A percentile compares a stretch with the other conserved stretches of the same genome.
Evolutionary conservation across 495 filamentous ascomycete genomes (phyloP).

Genomic region (Letharia columbiana): DNA sequence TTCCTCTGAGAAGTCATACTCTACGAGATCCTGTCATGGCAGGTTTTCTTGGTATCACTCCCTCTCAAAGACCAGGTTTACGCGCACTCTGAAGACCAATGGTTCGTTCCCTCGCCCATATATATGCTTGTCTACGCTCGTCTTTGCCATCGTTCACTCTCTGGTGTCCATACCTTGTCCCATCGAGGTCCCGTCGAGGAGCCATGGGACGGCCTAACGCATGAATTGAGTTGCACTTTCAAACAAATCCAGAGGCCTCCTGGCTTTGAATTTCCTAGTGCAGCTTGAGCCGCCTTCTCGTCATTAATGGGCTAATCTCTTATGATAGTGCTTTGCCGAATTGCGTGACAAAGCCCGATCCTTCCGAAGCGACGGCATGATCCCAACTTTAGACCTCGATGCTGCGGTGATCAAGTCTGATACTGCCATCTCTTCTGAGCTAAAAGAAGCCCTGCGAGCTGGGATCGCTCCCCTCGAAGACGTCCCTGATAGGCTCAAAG

Average conservation of each 20-base stretch:
- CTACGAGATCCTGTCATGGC: background rate
- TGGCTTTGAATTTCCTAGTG: background rate
- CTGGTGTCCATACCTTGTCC: background rate
- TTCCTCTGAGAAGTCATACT: background rate
- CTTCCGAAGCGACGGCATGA: constrained; percentile 28
- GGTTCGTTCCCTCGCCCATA: background rate
- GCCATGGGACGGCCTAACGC: background rate
- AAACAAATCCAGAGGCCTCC: background rate
- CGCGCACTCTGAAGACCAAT: background rate
- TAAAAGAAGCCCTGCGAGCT: constrained; percentile 26
- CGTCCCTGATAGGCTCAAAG: constrained; percentile 39
- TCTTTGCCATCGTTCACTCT: background rate
- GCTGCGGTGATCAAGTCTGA: constrained; percentile 35
- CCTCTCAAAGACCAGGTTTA: background rate
- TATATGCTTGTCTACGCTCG: background rate
- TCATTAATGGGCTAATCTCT: background rate
- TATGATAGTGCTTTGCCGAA: constrained; percentile 39
- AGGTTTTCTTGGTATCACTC: background rate
- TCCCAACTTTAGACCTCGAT: constrained; percentile 29
- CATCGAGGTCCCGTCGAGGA: background rate
- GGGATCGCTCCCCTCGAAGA: constrained; percentile 35
- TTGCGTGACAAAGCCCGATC: constrained; percentile 38
- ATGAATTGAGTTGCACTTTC: background rate
- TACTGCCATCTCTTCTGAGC: constrained; percentile 26
- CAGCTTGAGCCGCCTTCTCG: background rate